Evolutionary conservation across 23 red algal genomes (phyloP).

Genomic region (Gracilaria vermiculophylla): DNA sequence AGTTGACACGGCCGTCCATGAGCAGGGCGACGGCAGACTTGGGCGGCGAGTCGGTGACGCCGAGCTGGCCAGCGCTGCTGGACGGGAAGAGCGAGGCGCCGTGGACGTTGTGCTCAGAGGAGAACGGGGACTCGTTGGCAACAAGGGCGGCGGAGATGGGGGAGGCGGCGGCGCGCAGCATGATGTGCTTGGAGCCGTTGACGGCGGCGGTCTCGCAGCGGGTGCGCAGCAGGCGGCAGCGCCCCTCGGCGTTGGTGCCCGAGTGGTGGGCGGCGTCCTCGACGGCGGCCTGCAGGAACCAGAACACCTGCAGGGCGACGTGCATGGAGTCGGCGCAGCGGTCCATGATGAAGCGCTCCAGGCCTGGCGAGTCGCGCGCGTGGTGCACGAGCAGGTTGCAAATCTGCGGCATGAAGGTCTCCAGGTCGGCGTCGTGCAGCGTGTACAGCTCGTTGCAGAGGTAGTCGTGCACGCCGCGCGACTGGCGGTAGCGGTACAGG

Average conservation of each 20-base stretch:
- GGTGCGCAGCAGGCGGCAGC: conserved; percentile 67
- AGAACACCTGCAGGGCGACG: conserved; percentile 98
- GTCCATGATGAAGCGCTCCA: conserved; percentile 98
- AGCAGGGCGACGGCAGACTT: neutral
- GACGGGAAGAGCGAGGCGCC: conserved; percentile 48
- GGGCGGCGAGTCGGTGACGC: neutral
- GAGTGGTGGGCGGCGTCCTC: conserved; percentile 70
- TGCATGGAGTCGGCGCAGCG: conserved; percentile 94
- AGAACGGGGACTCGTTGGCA: conserved; percentile 59
- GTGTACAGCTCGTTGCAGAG: conserved; percentile 97
- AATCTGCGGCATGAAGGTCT: conserved; percentile 95
- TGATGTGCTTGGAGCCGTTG: conserved; percentile 77
- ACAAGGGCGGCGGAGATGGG: conserved; percentile 50
- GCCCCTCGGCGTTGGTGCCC: conserved; percentile 26
- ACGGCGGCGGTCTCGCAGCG: conserved; percentile 96
- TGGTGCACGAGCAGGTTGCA: conserved; percentile 96
- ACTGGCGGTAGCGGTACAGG: conserved; percentile 91
- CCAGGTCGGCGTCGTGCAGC: conserved; percentile 84
- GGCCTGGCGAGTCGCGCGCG: conserved; percentile 64
- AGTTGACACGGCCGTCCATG: neutral
- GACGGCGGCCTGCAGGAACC: conserved; percentile 95
- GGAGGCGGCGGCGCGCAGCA: conserved; percentile 33
- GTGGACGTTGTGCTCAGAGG: neutral
- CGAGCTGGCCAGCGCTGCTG: conserved; percentile 43
- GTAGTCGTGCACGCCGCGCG: conserved; percentile 92